Percentiles rank a stretch among this genome's conserved stretches.
Conservation (phyloP, 257 asterid genomes). For the Solanum etuberosum region DNA sequence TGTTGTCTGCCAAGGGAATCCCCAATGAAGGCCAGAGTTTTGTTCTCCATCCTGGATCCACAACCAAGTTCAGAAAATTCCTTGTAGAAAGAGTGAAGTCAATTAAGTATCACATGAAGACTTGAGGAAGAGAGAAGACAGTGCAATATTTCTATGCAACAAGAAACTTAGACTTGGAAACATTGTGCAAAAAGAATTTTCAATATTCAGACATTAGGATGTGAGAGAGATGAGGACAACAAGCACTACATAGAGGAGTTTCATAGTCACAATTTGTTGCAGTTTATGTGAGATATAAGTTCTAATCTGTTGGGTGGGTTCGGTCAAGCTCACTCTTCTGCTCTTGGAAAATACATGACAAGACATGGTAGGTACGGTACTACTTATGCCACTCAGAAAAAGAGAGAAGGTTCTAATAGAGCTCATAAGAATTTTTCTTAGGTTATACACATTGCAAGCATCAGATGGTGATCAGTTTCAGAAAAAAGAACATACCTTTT, state of each 20-base stretch:
- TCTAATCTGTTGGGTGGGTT: not conserved
- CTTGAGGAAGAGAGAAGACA: not conserved
- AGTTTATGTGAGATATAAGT: not conserved
- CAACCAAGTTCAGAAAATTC: slow-evolving; percentile 1
- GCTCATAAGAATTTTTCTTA: not conserved
- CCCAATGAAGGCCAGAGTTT: slow-evolving; percentile 82
- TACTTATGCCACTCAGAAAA: not conserved
- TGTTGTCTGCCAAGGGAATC: slow-evolving; percentile 95
- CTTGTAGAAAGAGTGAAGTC: not conserved
- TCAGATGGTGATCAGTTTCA: not conserved
- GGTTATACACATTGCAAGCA: not conserved
- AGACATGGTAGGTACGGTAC: not conserved
- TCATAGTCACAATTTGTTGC: not conserved
- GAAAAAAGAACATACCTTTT: slow-evolving; percentile 31
- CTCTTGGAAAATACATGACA: not conserved
- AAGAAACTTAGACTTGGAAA: not conserved
- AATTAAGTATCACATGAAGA: not conserved
- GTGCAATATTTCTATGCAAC: not conserved
- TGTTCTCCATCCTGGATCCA: slow-evolving; percentile 63
- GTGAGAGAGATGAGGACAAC: not conserved
- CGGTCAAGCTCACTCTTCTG: not conserved
- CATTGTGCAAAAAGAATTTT: not conserved
- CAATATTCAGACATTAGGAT: not conserved
- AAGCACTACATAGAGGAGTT: not conserved
- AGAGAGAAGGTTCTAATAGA: not conserved